A percentile compares a stretch with the other conserved stretches of the same genome.
Conservation (phyloP, 2,329 filamentous ascomycete genomes). For the Calonectria pseudoreteaudii region DNA sequence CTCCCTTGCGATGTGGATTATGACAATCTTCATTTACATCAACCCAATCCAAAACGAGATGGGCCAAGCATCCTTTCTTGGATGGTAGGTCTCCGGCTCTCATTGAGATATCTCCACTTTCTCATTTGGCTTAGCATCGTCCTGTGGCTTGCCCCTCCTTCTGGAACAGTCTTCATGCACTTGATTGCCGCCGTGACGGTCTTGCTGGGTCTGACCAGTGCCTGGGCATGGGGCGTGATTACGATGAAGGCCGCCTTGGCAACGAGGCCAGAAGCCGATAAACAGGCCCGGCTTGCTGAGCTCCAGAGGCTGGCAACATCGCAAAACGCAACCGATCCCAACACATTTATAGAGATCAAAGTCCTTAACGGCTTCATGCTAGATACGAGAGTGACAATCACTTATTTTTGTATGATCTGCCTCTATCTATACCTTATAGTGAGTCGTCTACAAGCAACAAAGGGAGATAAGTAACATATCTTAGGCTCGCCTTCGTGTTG, state of each 20-base stretch:
- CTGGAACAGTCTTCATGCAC: constrained; percentile 37
- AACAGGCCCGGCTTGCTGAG: constrained; percentile 21
- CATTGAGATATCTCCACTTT: too few relatives aligned
- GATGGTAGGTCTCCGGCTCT: background rate
- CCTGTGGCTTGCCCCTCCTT: constrained; percentile 28
- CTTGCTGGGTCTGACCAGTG: constrained; percentile 25
- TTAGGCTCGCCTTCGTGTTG: constrained; percentile 54
- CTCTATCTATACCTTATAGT: constrained; percentile 31
- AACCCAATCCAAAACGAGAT: background rate
- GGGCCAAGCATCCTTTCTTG: background rate
- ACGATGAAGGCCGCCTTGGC: constrained; percentile 36
- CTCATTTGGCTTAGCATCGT: background rate
- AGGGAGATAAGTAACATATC: background rate
- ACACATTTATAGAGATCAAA: constrained; percentile 22
- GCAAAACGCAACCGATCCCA: constrained; percentile 33
- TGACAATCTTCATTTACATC: background rate
- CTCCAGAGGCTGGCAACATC: constrained; percentile 19
- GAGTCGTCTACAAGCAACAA: background rate
- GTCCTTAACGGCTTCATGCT: constrained; percentile 33
- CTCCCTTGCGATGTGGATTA: background rate
- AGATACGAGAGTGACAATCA: constrained; percentile 29
- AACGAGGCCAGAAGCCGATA: constrained; percentile 28
- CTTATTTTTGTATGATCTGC: constrained; percentile 36
- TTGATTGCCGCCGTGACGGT: constrained; percentile 29
- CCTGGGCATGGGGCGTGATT: constrained; percentile 34